phyloP scores from a whole-genome alignment of 139 green algal species.

The Coccomyxa sp. region DNA sequence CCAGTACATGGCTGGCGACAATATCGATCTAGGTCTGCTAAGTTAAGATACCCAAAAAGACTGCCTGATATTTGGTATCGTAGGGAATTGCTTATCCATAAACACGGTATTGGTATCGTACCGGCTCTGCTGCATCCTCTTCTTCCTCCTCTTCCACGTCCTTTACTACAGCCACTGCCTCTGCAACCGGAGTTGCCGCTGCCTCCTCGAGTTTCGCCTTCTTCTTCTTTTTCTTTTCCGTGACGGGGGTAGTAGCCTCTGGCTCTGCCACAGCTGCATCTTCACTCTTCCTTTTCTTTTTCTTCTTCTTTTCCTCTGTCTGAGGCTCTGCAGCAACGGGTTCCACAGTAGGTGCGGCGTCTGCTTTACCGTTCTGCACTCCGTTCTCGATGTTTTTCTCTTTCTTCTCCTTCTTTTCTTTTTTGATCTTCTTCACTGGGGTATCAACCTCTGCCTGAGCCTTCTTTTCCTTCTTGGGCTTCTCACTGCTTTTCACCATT shows the following conservation, averaged over 20 bases:
- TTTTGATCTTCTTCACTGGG: constrained; percentile 23
- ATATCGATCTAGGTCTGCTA: too few species aligned
- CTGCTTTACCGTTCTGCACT: background rate
- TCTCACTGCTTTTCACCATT: constrained; percentile 15
- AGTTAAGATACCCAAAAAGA: too few species aligned
- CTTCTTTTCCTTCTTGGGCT: constrained; percentile 15
- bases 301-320: background rate
- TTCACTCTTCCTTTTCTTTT: background rate
- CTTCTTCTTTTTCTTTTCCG: constrained; percentile 13
- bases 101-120: too few species aligned
- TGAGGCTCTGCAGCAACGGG: constrained; percentile 4
- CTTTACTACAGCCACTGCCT: background rate
- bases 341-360: background rate
- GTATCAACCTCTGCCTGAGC: background rate
- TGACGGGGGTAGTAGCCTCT: background rate
- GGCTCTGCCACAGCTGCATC: background rate
- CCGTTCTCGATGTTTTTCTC: background rate
- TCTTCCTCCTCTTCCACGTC: background rate
- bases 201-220: background rate
- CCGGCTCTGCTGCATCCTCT: background rate
- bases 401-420: constrained; percentile 41
- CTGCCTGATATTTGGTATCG: too few species aligned
- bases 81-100: too few species aligned
- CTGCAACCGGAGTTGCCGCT: background rate
- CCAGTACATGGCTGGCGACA: too few species aligned